Conservation (phyloP, 441 rosid genomes). For the Populus hybrid region DNA sequence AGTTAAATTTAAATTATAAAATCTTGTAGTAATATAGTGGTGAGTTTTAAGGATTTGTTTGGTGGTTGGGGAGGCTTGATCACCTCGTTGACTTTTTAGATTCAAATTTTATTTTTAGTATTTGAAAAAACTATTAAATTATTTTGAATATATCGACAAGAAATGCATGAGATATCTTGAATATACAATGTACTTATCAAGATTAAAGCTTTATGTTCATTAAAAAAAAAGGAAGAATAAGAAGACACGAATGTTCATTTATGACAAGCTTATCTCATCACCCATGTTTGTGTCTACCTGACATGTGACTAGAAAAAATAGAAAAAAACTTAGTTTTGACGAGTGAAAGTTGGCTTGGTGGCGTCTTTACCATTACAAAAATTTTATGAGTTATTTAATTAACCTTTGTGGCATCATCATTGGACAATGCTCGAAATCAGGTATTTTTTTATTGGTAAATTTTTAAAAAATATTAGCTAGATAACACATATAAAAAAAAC, state of each 20-base stretch:
- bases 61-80: background rate
- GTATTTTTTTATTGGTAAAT: background rate
- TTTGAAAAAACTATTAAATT: too few species aligned
- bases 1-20: too few species aligned
- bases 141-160: too few species aligned
- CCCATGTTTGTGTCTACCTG: background rate
- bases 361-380: too few species aligned
- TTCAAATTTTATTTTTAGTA: too few species aligned
- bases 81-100: background rate
- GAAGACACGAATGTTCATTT: background rate
- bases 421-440: background rate
- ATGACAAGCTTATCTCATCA: background rate
- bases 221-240: too few species aligned
- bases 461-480: background rate
- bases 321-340: too few species aligned
- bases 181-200: background rate
- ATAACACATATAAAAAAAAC: too few species aligned
- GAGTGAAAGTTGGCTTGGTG: too few species aligned
- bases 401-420: background rate
- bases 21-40: too few species aligned
- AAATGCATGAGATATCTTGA: background rate
- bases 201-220: background rate
- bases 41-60: background rate
- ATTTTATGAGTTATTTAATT: too few species aligned
- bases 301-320: too few species aligned